Base-by-base conservation (phyloP, 2,329 filamentous ascomycete species). In the Colletotrichum falcatum region DNA sequence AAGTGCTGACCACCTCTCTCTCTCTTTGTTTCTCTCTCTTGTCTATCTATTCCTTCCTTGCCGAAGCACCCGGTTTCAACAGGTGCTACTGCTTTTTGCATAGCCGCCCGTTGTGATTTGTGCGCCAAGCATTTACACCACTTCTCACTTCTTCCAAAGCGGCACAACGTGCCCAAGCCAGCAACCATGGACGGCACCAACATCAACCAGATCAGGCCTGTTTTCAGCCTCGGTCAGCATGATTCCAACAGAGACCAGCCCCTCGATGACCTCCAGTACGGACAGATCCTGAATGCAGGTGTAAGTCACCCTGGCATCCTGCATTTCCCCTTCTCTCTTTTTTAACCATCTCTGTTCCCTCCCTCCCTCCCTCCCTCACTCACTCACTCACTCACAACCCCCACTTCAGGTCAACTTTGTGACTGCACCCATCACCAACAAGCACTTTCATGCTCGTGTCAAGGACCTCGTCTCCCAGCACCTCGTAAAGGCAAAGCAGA, bases 351-450 rank as follows among this genome's bases (percentile, higher is more conserved):
- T n/a, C n/a, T n/a, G n/a, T n/a, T n/a, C n/a, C n/a, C 30, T 12
- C 26, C 48, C 30, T 33, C 30, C 42, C 20, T 28, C 49, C 23
- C 44, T n/a, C 42, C 0, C 9, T 46, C 18, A 20, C 20, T 44
- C 42, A 44, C 42, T 12, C n/a, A 23, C 44, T 46, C 44, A 12
- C 44, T 46, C 11, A 33, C 66, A 74, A 71, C 76, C 9, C 62
- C 65, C 59, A 58, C 61, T 62, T 71, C 65, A 95, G 92, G 94
- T 95, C 83, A 89, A 91, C 77, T 93, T 94, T 83, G 87, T 93
- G 73, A 95, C 93, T 5, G 90, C 90, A 23, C 91, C 92, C 61
- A 91, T 97, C 78, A 95, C 93, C 48, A 96, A 92, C 76, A 80
- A 84, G 26, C 86, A 90, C 76, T 96, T 95, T 79, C 90, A 90